A percentile compares a stretch with the other conserved stretches of the same genome.
Conservation (phyloP, 23 red algal genomes). For the Gracilaria caudata region DNA sequence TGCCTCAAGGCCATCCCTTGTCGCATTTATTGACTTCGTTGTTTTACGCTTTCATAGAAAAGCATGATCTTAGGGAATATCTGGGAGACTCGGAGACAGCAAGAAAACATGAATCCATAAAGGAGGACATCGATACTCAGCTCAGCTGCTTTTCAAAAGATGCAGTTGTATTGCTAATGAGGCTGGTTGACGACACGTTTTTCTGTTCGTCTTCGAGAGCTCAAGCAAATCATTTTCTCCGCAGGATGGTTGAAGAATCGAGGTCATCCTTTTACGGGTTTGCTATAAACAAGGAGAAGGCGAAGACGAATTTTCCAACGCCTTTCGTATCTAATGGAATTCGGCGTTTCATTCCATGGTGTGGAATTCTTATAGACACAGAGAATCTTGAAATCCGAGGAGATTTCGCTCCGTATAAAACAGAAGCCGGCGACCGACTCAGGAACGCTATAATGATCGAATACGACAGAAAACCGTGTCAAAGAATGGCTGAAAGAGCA, state of each 20-base stretch:
- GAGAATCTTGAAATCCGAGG: constrained; percentile 40
- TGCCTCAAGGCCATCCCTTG: constrained; percentile 54
- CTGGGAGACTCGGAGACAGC: background rate
- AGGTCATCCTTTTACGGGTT: constrained; percentile 37
- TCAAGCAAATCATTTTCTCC: constrained; percentile 27
- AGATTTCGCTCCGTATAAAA: constrained; percentile 42
- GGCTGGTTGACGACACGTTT: constrained; percentile 62
- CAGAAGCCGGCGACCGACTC: constrained; percentile 17
- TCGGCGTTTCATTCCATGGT: constrained; percentile 51
- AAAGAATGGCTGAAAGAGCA: constrained; percentile 8
- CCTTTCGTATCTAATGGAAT: background rate
- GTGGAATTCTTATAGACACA: constrained; percentile 50
- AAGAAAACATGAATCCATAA: background rate
- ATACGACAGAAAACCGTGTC: constrained; percentile 7
- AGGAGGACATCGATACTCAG: background rate
- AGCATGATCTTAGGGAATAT: constrained; percentile 45
- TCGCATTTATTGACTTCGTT: constrained; percentile 63
- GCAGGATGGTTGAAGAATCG: constrained; percentile 55
- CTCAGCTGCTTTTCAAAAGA: background rate
- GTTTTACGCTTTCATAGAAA: constrained; percentile 62
- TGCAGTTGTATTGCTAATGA: constrained; percentile 43
- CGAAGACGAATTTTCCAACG: constrained; percentile 49
- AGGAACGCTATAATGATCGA: constrained; percentile 52
- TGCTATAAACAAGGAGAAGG: constrained; percentile 48
- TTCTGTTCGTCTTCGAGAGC: constrained; percentile 31